Base-by-base conservation (phyloP, 768 basidiomycete genomes). In the Arthromyces matolae region DNA sequence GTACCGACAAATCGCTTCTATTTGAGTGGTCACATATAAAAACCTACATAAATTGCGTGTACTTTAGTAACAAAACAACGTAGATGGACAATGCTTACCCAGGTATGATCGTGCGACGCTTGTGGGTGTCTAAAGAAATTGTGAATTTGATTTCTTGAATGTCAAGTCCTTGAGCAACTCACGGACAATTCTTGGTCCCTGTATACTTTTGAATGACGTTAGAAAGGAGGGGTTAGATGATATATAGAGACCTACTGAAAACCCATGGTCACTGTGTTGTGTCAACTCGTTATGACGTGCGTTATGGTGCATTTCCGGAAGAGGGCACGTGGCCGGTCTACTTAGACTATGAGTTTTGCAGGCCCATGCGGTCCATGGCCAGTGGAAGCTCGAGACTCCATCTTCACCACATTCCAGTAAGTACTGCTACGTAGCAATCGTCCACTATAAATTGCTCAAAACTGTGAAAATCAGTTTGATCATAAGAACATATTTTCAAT, bases 1-100 rank as follows among this genome's bases (percentile, higher is more conserved):
- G 39, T 79, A 79, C 60, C 38, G 27, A 12, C 19, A 32, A 7
- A 29, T 9, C 3, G 20, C 28, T 14, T 22, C 6, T 10, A 8
- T 45, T 19, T 40, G 39, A 20, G 51, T 45, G 22, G 52, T 53
- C 23, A 53, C 52, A 27, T 54, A 54, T 8, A 54, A 49, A 35
- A 54, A 46, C 6, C 49, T 54, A 13, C 13, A 18, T 25, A 20
- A 12, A n/a, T n/a, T n/a, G 10, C 12, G 22, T 31, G 16, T 39
- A 33, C 22, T 25, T 10, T 9, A 3, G 12, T 32, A 6, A 19
- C 28, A 19, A 3, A 29, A 22, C 1, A 7, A 12, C 27, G 13
- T 32, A 8, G 13, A 23, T 16, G 8, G 25, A 19, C 4, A 1
- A 8, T 16, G 35, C 39, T 47, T 35, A 45, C 49, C 53, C 49